phyloP scores from a whole-genome alignment of 176 grass and related monocot species.

The Tuctoria greenei region DNA sequence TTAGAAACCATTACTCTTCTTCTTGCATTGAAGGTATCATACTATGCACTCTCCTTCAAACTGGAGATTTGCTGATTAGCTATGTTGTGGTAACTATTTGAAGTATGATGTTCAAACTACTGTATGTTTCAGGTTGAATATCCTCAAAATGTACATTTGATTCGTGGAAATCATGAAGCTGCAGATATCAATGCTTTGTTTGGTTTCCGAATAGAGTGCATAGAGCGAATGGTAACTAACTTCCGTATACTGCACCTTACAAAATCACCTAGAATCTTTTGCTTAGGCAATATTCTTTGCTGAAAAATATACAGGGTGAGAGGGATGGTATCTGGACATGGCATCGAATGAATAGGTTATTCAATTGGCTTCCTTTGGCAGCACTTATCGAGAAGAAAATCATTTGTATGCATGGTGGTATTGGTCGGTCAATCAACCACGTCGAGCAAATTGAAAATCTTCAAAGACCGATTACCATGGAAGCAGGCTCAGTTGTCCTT shows the following conservation, averaged over 20 bases:
- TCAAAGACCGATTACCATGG: constrained; percentile 97
- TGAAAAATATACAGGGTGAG: constrained; percentile 70
- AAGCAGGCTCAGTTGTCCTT: constrained; percentile 94
- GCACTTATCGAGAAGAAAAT: constrained; percentile 99
- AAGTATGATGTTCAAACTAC: constrained; percentile 5
- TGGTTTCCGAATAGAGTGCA: constrained; percentile 98
- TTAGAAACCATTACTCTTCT: constrained; percentile 98
- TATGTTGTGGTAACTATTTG: constrained; percentile 14
- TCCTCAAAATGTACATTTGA: constrained; percentile 94
- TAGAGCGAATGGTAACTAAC: constrained; percentile 87
- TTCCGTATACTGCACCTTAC: neutral
- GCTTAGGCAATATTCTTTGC: constrained; percentile 17
- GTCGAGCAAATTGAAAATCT: constrained; percentile 96
- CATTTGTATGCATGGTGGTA: constrained; percentile 99
- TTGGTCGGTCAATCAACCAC: constrained; percentile 98
- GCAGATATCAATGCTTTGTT: constrained; percentile 99
- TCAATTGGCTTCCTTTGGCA: constrained; percentile 99
- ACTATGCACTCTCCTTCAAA: neutral
- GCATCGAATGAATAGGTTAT: constrained; percentile 98
- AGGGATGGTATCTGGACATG: constrained; percentile 98
- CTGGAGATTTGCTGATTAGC: neutral
- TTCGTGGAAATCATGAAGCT: constrained; percentile 98
- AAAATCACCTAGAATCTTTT: neutral
- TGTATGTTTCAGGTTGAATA: constrained; percentile 78
- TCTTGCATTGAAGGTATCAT: constrained; percentile 93